Evolutionary conservation across 1,139 yeast species (phyloP), one percentile per base, ranked within the genome.

Genomic region (Yamadazyma conglobata): DNA sequence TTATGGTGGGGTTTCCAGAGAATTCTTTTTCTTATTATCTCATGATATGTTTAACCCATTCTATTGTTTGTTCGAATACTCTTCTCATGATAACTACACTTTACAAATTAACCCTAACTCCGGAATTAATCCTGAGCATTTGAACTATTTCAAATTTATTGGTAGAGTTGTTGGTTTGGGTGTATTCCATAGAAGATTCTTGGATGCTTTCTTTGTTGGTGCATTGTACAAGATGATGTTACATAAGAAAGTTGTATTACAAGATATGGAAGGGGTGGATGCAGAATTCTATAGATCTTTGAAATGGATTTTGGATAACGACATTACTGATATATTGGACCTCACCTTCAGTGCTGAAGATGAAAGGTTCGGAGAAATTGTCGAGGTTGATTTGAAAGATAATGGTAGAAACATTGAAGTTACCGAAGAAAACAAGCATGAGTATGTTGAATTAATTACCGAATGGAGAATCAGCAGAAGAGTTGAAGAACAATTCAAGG

Each of bases 41-140:
- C 98, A 91, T 56, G 97, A 93, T 61, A 93, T 91, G 96, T 91
- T 91, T 62, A 89, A 93, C 57, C 99, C 99, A 38, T 87, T 89
- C 62, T 91, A 93, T 61, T 89, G 98, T 64, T 68, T 91, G 50
- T 91, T 91, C 58, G 96, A 91, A 63, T 91, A 91, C 58, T 88
- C 96, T 11, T 93, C 98, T 12, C 96, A 89, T 60, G 99, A 91
- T 65, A 91, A 91, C 60, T 91, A 91, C 64, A 93, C 98, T 1
- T 72, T 91, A 56, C 98, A 91, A 62, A 89, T 91, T 63, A 93
- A 91, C 68, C 96, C 97, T 44, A 93, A 89, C 60, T 85, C 96
- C n/a, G 95, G 89, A 41, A 86, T 93, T 48, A 93, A 91, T 58
- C 97, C 97, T 15, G 98, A 91, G 63, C 98, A 93, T 62, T 77